phyloP scores from a whole-genome alignment of 1,284 basidiomycete species.

The Microbotryum lychnidis-dioicae region DNA sequence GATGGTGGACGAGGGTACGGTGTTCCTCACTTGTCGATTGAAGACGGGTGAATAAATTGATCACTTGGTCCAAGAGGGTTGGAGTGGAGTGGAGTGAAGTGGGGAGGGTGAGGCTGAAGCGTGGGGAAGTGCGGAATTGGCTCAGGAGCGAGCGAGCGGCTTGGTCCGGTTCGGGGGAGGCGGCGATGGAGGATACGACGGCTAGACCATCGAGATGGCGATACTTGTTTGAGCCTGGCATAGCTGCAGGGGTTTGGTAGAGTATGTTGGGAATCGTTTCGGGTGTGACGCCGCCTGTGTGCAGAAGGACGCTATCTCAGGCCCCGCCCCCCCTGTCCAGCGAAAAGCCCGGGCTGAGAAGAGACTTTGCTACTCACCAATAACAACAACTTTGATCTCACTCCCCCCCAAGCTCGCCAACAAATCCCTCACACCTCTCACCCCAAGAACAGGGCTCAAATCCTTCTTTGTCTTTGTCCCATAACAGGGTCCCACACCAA shows the following conservation, averaged over 20 bases:
- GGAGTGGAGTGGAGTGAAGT: too few relatives aligned
- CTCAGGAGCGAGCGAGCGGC: not conserved
- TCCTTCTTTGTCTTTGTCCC: slow-evolving; percentile 40
- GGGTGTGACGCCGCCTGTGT: slow-evolving; percentile 67
- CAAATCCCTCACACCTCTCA: slow-evolving; percentile 49
- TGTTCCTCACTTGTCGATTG: slow-evolving; percentile 30
- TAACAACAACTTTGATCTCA: slow-evolving; percentile 63
- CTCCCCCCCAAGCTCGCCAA: slow-evolving; percentile 58
- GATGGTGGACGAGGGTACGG: slow-evolving; percentile 68
- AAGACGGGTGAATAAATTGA: too few relatives aligned
- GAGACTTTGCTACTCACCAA: slow-evolving; percentile 51
- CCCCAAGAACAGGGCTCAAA: slow-evolving; percentile 29
- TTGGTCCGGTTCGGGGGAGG: slow-evolving; percentile 54
- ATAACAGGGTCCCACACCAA: slow-evolving; percentile 62
- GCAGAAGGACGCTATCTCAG: not conserved
- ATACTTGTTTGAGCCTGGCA: slow-evolving; percentile 10
- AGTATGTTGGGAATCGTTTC: slow-evolving; percentile 58
- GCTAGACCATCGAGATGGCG: slow-evolving; percentile 68
- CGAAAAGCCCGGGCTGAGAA: not conserved
- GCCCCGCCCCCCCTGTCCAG: too few relatives aligned
- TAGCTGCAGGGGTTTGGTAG: slow-evolving; percentile 32
- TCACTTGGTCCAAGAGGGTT: too few relatives aligned
- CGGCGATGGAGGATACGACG: slow-evolving; percentile 80
- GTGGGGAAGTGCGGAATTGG: too few relatives aligned
- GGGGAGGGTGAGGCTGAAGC: too few relatives aligned